Conservation (phyloP, 176 grass and related monocot genomes). For the Panicum miliaceum region DNA sequence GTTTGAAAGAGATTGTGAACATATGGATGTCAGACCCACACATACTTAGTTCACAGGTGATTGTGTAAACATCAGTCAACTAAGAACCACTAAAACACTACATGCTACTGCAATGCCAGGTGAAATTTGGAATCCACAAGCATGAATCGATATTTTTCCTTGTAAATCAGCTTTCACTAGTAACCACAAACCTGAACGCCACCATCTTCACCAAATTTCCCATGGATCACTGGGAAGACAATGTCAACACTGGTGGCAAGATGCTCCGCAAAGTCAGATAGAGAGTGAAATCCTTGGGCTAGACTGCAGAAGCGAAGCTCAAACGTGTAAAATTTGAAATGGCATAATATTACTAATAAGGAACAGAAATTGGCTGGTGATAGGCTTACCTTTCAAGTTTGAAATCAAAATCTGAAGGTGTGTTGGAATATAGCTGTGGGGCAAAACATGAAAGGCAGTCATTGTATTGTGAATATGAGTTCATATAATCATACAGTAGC, state of each 20-base stretch:
- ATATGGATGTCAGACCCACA: constrained; percentile 12
- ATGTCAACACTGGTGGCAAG: constrained; percentile 77
- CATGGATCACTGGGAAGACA: constrained; percentile 90
- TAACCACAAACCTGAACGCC: constrained; percentile 71
- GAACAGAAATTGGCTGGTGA: not conserved
- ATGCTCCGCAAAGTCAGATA: constrained; percentile 77
- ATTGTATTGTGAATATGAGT: not conserved
- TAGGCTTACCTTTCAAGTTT: constrained; percentile 76
- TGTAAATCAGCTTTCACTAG: not conserved
- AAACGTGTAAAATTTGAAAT: not conserved
- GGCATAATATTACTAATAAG: not conserved
- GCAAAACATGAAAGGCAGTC: constrained; percentile 16
- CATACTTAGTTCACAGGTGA: not conserved
- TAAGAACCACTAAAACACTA: not conserved
- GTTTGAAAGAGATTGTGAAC: constrained; percentile 22
- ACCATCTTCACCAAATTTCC: constrained; percentile 95
- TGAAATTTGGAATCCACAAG: constrained; percentile 2
- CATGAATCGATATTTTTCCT: not conserved
- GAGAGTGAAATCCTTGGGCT: constrained; percentile 75
- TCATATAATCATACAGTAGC: not conserved
- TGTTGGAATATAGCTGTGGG: constrained; percentile 84
- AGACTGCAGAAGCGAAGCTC: constrained; percentile 55
- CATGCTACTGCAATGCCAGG: not conserved
- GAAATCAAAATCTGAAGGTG: constrained; percentile 96
- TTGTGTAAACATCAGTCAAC: not conserved